Evolutionary conservation across 2,329 filamentous ascomycete species (phyloP), one percentile per base, ranked within the genome.

Genomic region (Diaporthe ampelina): DNA sequence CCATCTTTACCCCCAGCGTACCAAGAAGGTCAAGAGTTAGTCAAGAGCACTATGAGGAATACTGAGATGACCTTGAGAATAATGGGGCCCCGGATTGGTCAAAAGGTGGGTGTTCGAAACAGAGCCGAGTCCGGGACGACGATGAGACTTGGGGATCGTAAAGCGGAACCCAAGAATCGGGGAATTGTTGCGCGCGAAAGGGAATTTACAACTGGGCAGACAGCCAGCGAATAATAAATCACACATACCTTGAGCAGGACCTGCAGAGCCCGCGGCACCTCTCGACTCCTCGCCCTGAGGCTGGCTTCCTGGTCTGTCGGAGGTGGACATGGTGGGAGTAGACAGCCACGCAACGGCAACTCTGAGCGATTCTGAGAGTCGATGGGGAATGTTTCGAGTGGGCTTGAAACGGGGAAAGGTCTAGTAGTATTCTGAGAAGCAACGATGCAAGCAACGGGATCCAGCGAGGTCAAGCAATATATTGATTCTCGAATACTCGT

Each of bases 11-110:
- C 43, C 24, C 35, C n/a, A 52, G 69, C n/a, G 43, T 11, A 72
- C 56, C 56, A 72, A 72, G 69, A n/a, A 70, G 54, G 29, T 45
- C 32, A 72, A 63, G 43, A 72, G 56, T 72, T 61, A 72, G 69
- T 52, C 57, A 35, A 72, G 43, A 50, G 69, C 11, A 52, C 40
- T 61, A 72, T 72, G 43, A 26, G 56, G 35, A 35, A 61, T 72
- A 54, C 56, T 57, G 69, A 40, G 29, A 37, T 37, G 57, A 54
- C 56, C 48, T 54, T 21, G 69, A 21, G 29, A 40, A 72, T 45
- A 52, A 63, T 32, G 32, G 56, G 54, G 21, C 29, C 57, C 56
- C 48, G 63, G 63, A 68, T 68, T 68, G 63, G 63, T 68, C 63
- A n/a, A 63, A 26, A 19, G n/a, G 4, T 52, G 57, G 48, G 3